Evolutionary conservation across 2,329 filamentous ascomycete species (phyloP).

Genomic region (Hypoxylon sp.): DNA sequence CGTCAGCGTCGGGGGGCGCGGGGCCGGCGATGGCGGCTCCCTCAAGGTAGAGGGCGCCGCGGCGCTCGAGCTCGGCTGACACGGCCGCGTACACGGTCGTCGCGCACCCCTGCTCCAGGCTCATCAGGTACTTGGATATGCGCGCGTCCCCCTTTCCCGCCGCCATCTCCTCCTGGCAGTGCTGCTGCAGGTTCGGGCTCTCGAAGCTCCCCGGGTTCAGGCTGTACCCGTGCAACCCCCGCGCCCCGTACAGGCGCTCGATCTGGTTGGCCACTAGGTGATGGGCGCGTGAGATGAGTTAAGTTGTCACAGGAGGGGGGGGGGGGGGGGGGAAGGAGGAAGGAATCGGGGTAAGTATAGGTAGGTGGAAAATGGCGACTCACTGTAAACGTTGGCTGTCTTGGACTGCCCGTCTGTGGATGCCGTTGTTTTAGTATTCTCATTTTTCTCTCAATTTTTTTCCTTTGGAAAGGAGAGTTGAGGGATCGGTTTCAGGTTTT

Average conservation of each 20-base stretch:
- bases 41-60: slow-evolving; percentile 53
- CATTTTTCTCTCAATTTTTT: no score
- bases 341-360: neutral
- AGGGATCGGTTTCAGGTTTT: neutral
- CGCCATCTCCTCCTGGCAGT: slow-evolving; percentile 37
- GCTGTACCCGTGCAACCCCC: slow-evolving; percentile 52
- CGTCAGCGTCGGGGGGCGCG: slow-evolving; percentile 36
- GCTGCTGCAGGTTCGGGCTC: slow-evolving; percentile 43
- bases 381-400: slow-evolving; percentile 54
- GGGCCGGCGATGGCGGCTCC: slow-evolving; percentile 49
- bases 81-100: slow-evolving; percentile 55
- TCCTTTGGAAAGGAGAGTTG: neutral
- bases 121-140: slow-evolving; percentile 42
- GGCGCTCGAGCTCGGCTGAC: slow-evolving; percentile 49
- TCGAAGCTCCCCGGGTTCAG: slow-evolving; percentile 56
- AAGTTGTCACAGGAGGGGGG: no score
- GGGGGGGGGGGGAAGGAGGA: neutral
- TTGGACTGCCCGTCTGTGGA: slow-evolving; percentile 54
- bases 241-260: slow-evolving; percentile 53
- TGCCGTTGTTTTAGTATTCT: slow-evolving; percentile 36
- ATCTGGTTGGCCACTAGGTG: slow-evolving; percentile 56
- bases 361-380: neutral
- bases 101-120: slow-evolving; percentile 52
- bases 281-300: no score
- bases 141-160: slow-evolving; percentile 13